Base-by-base conservation (phyloP, 768 basidiomycete species). In the Collybia nuda region DNA sequence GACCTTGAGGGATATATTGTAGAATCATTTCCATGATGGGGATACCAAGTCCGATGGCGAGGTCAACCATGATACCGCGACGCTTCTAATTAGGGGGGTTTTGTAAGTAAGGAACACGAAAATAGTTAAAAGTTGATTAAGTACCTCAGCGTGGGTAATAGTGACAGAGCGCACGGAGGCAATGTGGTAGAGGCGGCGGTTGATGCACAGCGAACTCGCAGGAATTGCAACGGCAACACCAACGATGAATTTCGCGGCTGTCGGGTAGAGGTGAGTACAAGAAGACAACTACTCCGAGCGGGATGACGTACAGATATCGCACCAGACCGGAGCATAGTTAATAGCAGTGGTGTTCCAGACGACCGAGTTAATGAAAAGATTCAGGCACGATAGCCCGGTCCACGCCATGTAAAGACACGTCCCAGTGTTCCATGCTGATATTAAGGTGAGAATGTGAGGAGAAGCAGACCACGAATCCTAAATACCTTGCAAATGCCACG, bases 401-500 rank as follows among this genome's bases (percentile, higher is more conserved):
- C 89, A 92, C 28, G 72, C 51, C 71, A 92, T 90, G 70, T 80
- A 85, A 36, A 82, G 66, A 53, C 88, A 82, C 11, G 89, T 90
- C 21, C 86, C 61, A 28, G 61, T 62, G 36, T 62, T 62, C 61
- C 61, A 54, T 38, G 53, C 51, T 45, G 21, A 37, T 18, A 9
- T 22, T 19, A 5, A 24, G 36, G 8, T 39, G 19, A 28, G 37
- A 26, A 48, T 38, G 38, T 46, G 17, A 23, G 6, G 26, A 40
- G 11, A 21, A 44, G 32, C 44, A 35, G 14, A 11, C 5, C 15
- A 15, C 17, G 15, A 32, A 24, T 35, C 12, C 7, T 32, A 35
- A 29, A 46, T 53, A 78, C 76, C 85, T 74, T 86, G 77, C 38
- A 85, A 69, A 63, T 91, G 88, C 81, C 84, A 85, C 8, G 82